These are phyloP conservation scores for Sporobolomyces roseus DNA, from an alignment of 768 basidiomycete genomes.

Conservation along the genomic window DNA sequence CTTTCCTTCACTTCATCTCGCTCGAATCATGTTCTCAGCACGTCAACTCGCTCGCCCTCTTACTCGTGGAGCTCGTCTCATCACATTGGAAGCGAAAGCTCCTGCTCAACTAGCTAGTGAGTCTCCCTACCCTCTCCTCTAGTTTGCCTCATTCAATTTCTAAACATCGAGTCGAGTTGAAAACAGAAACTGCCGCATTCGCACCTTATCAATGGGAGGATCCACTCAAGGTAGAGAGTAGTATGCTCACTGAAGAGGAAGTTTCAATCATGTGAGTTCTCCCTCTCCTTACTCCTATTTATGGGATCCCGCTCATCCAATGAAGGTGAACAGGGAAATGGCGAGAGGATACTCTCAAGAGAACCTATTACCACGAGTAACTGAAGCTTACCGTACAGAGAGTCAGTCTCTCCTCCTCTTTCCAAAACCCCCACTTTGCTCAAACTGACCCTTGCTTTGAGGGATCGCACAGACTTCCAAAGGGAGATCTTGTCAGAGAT, in stretches of 20 bases:
- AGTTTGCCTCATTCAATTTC: not conserved
- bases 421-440: not conserved
- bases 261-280: conserved; percentile 70
- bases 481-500: conserved; percentile 74
- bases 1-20: too few relatives aligned
- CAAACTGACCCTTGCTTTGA: not conserved
- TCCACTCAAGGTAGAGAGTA: conserved; percentile 70
- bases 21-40: too few relatives aligned
- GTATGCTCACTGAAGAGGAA: conserved; percentile 79
- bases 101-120: conserved; percentile 24
- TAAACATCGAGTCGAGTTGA: not conserved
- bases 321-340: conserved; percentile 26
- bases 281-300: not conserved
- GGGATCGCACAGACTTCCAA: conserved; percentile 62
- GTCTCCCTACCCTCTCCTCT: not conserved
- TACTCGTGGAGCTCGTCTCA: not conserved
- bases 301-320: conserved; percentile 1
- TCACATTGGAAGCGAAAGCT: conserved; percentile 20
- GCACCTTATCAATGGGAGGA: conserved; percentile 57
- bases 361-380: conserved; percentile 77
- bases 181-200: conserved; percentile 34
- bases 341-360: conserved; percentile 57
- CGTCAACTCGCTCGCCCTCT: conserved; percentile 8
- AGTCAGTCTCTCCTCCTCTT: conserved; percentile 52
- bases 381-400: conserved; percentile 83